Conservation (phyloP, 2,329 filamentous ascomycete species). For the Pseudogymnoascus sp. region DNA sequence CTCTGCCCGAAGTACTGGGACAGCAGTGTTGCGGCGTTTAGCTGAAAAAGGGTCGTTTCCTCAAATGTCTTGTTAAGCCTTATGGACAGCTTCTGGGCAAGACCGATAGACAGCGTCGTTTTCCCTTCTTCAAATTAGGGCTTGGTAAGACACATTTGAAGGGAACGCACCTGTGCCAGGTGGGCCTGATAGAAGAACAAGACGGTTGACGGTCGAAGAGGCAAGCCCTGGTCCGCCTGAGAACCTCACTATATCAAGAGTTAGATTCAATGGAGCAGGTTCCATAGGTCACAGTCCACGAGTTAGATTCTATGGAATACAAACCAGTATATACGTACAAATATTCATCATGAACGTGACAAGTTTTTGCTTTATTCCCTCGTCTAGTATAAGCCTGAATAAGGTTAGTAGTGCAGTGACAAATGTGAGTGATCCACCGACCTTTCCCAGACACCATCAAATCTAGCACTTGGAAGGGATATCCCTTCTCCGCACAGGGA, state of each 20-base stretch:
- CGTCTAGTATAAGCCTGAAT: constrained; percentile 26
- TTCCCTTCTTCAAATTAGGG: constrained; percentile 37
- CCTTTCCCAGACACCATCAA: constrained; percentile 1
- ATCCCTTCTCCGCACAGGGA: background rate
- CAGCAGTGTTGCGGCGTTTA: constrained; percentile 38
- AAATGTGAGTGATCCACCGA: background rate
- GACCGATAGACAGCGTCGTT: constrained; percentile 92
- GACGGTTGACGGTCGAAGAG: constrained; percentile 78
- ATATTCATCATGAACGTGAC: constrained; percentile 25
- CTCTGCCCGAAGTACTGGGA: constrained; percentile 43
- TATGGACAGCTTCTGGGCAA: constrained; percentile 55
- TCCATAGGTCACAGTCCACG: no score
- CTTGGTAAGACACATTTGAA: background rate
- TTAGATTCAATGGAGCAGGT: no score
- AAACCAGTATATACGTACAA: constrained; percentile 16
- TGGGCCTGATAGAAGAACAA: constrained; percentile 83
- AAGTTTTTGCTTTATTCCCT: constrained; percentile 24
- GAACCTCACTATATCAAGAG: constrained; percentile 17
- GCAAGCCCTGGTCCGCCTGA: constrained; percentile 36
- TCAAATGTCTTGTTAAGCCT: constrained; percentile 33
- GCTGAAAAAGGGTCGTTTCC: constrained; percentile 34
- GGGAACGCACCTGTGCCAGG: constrained; percentile 60
- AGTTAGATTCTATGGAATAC: background rate
- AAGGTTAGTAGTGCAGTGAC: background rate
- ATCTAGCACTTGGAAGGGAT: background rate